Base-by-base conservation (phyloP, 108 stramenopile species). In the Parmales sp. region DNA sequence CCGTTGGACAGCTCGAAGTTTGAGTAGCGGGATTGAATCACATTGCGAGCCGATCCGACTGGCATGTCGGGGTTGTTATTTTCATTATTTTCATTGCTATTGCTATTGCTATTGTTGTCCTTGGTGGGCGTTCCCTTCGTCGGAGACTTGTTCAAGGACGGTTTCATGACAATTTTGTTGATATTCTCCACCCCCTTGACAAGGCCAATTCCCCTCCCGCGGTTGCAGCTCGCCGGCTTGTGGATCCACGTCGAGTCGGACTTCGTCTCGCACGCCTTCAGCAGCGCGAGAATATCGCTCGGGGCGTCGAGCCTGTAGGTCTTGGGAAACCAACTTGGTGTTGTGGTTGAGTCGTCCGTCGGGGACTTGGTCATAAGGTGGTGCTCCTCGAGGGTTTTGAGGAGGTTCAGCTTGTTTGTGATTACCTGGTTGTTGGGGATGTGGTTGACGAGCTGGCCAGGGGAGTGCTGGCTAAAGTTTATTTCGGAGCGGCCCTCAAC, bases 381-480 rank as follows among this genome's bases (percentile, higher is more conserved):
- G 5, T 23, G 7, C 38, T 68, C 67, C 46, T 66, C 29, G 28
- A 73, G n/a, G 3, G 36, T 31, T 18, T 46, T 29, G 23, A 73
- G 49, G 39, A 73, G 45, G 8, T 49, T 67, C 2, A 68, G 38
- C 68, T 73, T 73, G 54, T 46, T 68, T 22, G 64, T 48, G 38
- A 73, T 38, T 8, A 73, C 49, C 25, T 68, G 46, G 41, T 73
- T 73, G 44, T 73, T 73, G 34, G 36, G 38, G 63, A 73, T 73
- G 63, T 73, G 72, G 25, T 66, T 66, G 19, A 73, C 72, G 44
- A 73, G 41, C 67, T 73, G 72, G 8, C 72, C 72, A 31, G 38
- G 29, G 39, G 8, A 5, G 66, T 73, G 72, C 48, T 65, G 4
- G 26, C n/a, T 11, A 29, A 63, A 73, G 67, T 73, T 66, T 37